Evolutionary conservation across 2,329 filamentous ascomycete genomes (phyloP).

Genomic region (Trichoderma harzianum): DNA sequence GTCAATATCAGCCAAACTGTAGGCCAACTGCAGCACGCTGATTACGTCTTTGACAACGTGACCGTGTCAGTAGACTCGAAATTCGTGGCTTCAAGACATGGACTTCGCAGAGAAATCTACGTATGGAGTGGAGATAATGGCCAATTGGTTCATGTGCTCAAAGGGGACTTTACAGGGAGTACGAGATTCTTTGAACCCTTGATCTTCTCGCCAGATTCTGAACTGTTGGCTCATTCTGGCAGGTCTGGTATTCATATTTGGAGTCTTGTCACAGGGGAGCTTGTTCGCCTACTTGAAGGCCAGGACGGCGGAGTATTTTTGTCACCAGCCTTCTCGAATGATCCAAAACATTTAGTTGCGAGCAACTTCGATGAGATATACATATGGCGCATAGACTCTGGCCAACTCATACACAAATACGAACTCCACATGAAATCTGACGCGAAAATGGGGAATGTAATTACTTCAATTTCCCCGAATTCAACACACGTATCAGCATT

Average conservation of each 20-base stretch:
- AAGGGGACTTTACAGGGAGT: accelerated
- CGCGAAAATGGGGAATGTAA: too few species aligned
- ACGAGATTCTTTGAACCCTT: too few species aligned
- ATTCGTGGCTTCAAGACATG: background rate
- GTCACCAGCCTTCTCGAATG: background rate
- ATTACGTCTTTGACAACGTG: too few species aligned
- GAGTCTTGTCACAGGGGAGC: background rate
- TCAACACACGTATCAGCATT: background rate
- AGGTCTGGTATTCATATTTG: background rate
- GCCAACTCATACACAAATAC: background rate
- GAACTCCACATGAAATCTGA: too few species aligned
- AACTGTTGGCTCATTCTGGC: background rate
- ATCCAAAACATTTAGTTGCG: background rate
- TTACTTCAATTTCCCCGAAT: background rate
- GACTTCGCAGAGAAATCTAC: accelerated
- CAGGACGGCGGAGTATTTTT: accelerated
- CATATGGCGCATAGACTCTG: background rate
- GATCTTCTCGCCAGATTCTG: background rate
- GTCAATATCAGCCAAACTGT: background rate
- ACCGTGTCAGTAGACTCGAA: background rate
- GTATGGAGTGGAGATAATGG: background rate
- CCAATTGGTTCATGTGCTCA: background rate
- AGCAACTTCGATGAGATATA: background rate
- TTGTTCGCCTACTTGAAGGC: background rate
- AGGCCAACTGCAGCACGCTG: background rate